These are phyloP conservation scores for Serendipita indica DNA, from an alignment of 768 basidiomycete genomes.

Conservation along the genomic window DNA sequence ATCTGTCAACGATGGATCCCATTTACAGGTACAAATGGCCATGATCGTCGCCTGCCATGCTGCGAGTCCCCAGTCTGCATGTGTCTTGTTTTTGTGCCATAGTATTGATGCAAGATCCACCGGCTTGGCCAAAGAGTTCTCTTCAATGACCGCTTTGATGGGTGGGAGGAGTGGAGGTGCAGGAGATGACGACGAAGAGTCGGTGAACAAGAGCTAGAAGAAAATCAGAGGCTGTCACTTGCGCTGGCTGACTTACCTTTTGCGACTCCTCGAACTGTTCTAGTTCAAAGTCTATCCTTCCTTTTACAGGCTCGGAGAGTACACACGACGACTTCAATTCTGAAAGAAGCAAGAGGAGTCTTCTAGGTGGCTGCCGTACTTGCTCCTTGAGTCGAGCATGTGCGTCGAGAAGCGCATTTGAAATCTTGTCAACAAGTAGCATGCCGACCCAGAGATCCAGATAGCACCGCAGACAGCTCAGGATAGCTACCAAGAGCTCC, in stretches of 20 bases:
- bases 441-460: not conserved
- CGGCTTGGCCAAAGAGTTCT: not conserved
- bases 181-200: not conserved
- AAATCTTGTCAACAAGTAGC: not conserved
- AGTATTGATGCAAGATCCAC: not conserved
- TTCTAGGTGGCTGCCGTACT: not conserved
- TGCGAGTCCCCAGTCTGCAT: slow-evolving; percentile 1
- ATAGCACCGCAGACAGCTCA: not conserved
- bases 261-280: not conserved
- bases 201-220: not conserved
- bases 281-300: not conserved
- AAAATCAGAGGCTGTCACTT: not conserved
- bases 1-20: not conserved
- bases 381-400: not conserved
- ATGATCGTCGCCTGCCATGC: not conserved
- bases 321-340: not conserved
- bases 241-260: not conserved
- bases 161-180: not conserved
- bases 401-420: not conserved
- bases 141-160: not conserved
- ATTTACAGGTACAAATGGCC: not conserved
- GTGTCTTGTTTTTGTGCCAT: not conserved
- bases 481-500: not conserved
- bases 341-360: not conserved
- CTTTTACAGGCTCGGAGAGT: not conserved